These are phyloP conservation scores for Chenopodium quinoa DNA, from an alignment of 148 eudicot species.

Conservation along the genomic window DNA sequence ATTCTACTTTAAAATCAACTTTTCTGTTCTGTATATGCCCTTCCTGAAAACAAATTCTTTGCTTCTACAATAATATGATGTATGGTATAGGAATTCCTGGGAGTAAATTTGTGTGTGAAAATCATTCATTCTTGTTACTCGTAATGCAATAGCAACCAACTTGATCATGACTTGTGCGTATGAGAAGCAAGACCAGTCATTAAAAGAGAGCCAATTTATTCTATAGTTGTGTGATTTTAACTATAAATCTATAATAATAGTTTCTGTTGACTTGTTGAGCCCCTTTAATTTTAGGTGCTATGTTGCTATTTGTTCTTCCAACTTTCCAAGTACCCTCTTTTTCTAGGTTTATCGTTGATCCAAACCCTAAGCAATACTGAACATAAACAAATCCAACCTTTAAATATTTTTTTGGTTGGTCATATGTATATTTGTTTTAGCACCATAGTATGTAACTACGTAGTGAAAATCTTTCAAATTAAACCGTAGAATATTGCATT, in stretches of 20 bases:
- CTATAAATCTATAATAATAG: neutral
- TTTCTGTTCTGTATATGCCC: neutral
- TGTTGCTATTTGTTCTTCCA: neutral
- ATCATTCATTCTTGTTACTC: neutral
- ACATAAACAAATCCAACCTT: too few species aligned
- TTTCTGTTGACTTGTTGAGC: neutral
- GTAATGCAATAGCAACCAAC: neutral
- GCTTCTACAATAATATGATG: neutral
- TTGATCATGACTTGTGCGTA: neutral
- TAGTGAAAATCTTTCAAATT: too few species aligned
- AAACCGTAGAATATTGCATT: too few species aligned
- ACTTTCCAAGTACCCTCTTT: neutral
- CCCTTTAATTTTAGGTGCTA: neutral
- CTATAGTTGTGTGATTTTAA: neutral
- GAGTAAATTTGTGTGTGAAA: neutral
- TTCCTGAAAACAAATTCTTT: neutral
- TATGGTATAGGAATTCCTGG: neutral
- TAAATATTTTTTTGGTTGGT: too few species aligned
- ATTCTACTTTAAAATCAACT: neutral
- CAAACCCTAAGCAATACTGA: too few species aligned
- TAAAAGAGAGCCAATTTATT: neutral
- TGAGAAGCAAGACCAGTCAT: neutral
- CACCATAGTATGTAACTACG: too few species aligned
- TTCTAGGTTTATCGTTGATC: too few species aligned
- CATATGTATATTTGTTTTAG: too few species aligned